Percentiles rank a stretch among this genome's conserved stretches.
phyloP scores from a whole-genome alignment of 257 asterid genomes.

The Prunella vulgaris region DNA sequence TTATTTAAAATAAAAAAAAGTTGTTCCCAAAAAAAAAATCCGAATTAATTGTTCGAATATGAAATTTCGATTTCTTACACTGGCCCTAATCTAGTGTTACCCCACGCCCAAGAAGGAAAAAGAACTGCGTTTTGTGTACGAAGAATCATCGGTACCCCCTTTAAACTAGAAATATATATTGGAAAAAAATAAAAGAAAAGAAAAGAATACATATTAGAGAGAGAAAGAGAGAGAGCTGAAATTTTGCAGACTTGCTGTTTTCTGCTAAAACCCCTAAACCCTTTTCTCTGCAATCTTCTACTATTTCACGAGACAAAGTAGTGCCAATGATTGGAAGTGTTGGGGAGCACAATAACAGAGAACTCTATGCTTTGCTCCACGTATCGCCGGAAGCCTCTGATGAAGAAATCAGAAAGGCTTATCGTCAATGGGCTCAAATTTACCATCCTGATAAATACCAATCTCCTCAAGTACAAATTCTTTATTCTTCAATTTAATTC shows the following conservation, averaged over 20 bases:
- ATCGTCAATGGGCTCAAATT: conserved; percentile 98
- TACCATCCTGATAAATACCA: conserved; percentile 96
- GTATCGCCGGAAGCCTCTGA: conserved; percentile 91
- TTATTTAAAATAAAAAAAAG: too few species aligned
- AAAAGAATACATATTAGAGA: background rate
- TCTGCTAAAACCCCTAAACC: conserved; percentile 36
- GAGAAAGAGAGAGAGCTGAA: background rate
- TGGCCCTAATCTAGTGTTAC: too few species aligned
- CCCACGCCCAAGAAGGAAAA: background rate
- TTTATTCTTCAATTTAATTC: background rate
- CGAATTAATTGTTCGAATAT: too few species aligned
- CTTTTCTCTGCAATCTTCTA: background rate
- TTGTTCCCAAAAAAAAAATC: too few species aligned
- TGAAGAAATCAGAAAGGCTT: conserved; percentile 91
- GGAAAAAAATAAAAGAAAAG: too few species aligned
- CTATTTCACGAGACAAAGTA: background rate
- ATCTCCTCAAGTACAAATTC: conserved; percentile 47
- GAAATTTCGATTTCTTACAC: too few species aligned
- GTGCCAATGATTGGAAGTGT: conserved; percentile 27
- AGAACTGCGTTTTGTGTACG: background rate
- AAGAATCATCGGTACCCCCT: background rate
- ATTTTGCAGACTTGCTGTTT: conserved; percentile 7
- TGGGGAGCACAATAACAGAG: conserved; percentile 42
- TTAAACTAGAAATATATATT: background rate
- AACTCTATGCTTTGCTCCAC: conserved; percentile 81